phyloP scores from a whole-genome alignment of 148 eudicot genomes.

The Fallopia convolvulus region DNA sequence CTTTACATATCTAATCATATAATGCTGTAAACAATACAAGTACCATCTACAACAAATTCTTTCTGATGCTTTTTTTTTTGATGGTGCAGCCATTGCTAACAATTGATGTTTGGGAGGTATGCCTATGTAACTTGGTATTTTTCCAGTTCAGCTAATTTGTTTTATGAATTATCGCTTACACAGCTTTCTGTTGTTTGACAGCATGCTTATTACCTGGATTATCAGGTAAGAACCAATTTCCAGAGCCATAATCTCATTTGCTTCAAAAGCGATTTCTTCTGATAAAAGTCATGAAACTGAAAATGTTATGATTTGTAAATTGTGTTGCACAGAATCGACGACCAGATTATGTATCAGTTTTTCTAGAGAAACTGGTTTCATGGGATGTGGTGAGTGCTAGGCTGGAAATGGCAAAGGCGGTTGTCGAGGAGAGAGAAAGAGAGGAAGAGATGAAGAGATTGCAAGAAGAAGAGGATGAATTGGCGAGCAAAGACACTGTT shows the following conservation, averaged over 20 bases:
- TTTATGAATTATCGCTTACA: background rate
- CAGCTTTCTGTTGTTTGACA: slow-evolving; percentile 22
- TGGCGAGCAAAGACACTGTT: slow-evolving; percentile 10
- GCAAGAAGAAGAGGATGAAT: slow-evolving; percentile 11
- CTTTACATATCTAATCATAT: background rate
- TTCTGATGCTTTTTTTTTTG: slow-evolving; percentile 8
- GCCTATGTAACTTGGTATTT: background rate
- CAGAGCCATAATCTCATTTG: background rate
- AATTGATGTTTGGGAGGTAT: slow-evolving; percentile 94
- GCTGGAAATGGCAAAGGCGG: slow-evolving; percentile 67
- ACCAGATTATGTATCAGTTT: slow-evolving; percentile 77
- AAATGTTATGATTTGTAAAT: background rate
- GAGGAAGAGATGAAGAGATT: slow-evolving; percentile 7
- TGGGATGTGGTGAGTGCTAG: slow-evolving; percentile 87
- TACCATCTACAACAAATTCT: background rate
- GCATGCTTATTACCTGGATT: slow-evolving; percentile 98
- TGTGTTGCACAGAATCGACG: slow-evolving; percentile 55
- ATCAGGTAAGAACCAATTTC: slow-evolving; percentile 43
- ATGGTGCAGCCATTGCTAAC: slow-evolving; percentile 85
- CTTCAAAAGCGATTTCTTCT: background rate
- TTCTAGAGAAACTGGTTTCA: slow-evolving; percentile 81
- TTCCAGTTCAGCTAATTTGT: background rate
- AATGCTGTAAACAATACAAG: background rate
- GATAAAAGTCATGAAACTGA: background rate
- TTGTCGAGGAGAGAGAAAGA: slow-evolving; percentile 42